A percentile compares a stretch with the other conserved stretches of the same genome.
Conservation (phyloP, 108 stramenopile genomes). For the Cyclotella distinguenda region DNA sequence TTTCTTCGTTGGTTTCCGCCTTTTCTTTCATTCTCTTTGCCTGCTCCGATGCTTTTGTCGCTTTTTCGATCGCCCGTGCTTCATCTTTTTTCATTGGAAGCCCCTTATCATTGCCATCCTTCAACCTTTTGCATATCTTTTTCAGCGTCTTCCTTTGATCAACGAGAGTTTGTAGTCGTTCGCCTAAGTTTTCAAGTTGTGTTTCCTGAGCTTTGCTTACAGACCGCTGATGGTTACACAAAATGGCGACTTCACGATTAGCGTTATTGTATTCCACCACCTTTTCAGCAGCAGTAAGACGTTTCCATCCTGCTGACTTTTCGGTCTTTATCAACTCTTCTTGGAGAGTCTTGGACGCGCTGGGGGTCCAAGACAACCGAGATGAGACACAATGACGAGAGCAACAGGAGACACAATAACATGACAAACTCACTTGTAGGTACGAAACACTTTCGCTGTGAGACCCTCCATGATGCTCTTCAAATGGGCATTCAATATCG, state of each 20-base stretch:
- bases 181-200: slow-evolving; percentile 72
- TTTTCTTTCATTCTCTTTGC: slow-evolving; percentile 92
- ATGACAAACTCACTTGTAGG: slow-evolving; percentile 78
- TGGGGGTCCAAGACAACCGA: not conserved
- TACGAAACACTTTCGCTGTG: slow-evolving; percentile 99
- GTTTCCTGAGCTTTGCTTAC: slow-evolving; percentile 95
- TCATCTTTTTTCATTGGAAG: slow-evolving; percentile 83
- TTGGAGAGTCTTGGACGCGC: slow-evolving; percentile 95
- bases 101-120: slow-evolving; percentile 57
- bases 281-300: slow-evolving; percentile 88
- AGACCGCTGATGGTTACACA: slow-evolving; percentile 99
- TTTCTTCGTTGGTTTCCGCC: slow-evolving; percentile 92
- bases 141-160: slow-evolving; percentile 87
- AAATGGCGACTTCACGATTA: slow-evolving; percentile 98
- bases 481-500: slow-evolving; percentile 90
- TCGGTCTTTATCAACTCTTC: slow-evolving; percentile 90
- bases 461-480: slow-evolving; percentile 97
- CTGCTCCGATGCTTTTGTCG: slow-evolving; percentile 64
- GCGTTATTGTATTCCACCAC: slow-evolving; percentile 98
- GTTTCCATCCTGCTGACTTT: slow-evolving; percentile 56
- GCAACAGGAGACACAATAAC: not conserved
- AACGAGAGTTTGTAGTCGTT: slow-evolving; percentile 79
- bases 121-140: slow-evolving; percentile 65
- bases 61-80: slow-evolving; percentile 58
- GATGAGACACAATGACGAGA: not conserved